Base-by-base conservation (phyloP, 2,329 filamentous ascomycete species). In the Nemania sp. region DNA sequence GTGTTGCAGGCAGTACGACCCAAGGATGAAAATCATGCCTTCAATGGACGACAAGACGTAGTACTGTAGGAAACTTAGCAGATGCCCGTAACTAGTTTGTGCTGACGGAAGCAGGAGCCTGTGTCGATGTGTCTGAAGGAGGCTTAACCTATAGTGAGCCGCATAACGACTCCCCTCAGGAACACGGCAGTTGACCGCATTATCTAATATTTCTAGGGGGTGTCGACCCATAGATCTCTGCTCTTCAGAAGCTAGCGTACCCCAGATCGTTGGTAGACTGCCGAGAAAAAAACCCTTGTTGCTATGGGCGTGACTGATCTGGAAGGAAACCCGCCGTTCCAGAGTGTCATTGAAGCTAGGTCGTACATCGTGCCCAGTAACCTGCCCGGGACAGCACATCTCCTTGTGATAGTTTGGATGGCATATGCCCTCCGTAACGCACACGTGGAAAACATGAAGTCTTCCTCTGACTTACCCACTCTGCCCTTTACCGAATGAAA, bases 401-500 rank as follows among this genome's bases (percentile, higher is more conserved):
- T 55, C 46, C 32, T n/a, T 40, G 21, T 39, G 39, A 52, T 20
- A 52, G 9, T 35, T 53, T 47, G 1, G 39, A 54, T 34, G 40
- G 20, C 32, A 32, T 25, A 57, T 25, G 40, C 20, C 15, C 37
- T 55, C 55, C 46, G 11, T 45, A 40, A n/a, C 45, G 6, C 35
- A 48, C 57, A 58, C 60, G 60, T 64, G 55, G 57, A 51, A 61
- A 60, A 53, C 43, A 34, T 40, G 54, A 59, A 67, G 61, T 53
- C 32, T 42, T 51, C 46, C 20, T 54, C 25, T 64, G 50, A 35
- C 50, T 57, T 60, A 53, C 51, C 57, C 57, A 57, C 52, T 54
- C 18, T 48, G 21, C 18, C 51, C 57, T 66, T 66, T 71, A 67
- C 68, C 69, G 69, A 69, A 64, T 69, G 68, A 66, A 66, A 72